These are phyloP conservation scores for Phytophthora constricta DNA, from an alignment of 352 stramenopile species.

Conservation along the genomic window DNA sequence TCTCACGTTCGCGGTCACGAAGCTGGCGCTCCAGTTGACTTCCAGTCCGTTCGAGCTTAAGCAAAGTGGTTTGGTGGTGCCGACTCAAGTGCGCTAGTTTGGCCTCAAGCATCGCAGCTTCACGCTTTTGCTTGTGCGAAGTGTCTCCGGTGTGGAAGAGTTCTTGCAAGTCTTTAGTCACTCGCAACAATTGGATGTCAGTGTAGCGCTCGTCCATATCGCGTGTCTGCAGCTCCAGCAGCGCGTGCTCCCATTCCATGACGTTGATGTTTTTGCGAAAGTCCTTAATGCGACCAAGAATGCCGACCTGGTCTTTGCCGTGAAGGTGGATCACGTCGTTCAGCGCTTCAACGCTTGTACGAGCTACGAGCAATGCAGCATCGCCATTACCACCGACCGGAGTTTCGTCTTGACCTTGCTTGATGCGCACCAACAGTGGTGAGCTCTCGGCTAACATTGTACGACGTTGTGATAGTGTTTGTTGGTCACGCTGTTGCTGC, in stretches of 20 bases:
- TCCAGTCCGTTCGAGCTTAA: conserved; percentile 66
- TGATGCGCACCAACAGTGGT: conserved; percentile 88
- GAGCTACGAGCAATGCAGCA: conserved; percentile 81
- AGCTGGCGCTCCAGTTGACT: conserved; percentile 66
- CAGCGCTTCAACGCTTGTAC: conserved; percentile 79
- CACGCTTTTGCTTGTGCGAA: conserved; percentile 78
- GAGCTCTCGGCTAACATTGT: conserved; percentile 43
- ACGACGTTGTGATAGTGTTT: conserved; percentile 12
- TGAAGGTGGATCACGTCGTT: conserved; percentile 90
- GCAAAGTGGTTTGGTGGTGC: conserved; percentile 63
- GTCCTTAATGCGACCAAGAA: conserved; percentile 91
- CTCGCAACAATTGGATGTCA: conserved; percentile 92
- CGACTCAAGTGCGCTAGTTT: conserved; percentile 74
- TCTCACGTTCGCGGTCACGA: conserved; percentile 79
- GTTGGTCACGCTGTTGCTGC: conserved; percentile 37
- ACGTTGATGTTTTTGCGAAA: conserved; percentile 95
- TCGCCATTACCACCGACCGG: conserved; percentile 57
- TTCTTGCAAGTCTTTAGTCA: conserved; percentile 94
- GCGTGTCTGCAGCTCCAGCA: conserved; percentile 78
- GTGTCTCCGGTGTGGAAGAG: conserved; percentile 89
- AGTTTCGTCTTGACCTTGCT: conserved; percentile 92
- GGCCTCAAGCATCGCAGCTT: conserved; percentile 71
- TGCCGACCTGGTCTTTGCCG: conserved; percentile 85
- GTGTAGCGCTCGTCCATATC: conserved; percentile 94
- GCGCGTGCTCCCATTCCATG: conserved; percentile 93